Evolutionary conservation across 2,329 filamentous ascomycete genomes (phyloP).

Genomic region (Microdochium paspali): DNA sequence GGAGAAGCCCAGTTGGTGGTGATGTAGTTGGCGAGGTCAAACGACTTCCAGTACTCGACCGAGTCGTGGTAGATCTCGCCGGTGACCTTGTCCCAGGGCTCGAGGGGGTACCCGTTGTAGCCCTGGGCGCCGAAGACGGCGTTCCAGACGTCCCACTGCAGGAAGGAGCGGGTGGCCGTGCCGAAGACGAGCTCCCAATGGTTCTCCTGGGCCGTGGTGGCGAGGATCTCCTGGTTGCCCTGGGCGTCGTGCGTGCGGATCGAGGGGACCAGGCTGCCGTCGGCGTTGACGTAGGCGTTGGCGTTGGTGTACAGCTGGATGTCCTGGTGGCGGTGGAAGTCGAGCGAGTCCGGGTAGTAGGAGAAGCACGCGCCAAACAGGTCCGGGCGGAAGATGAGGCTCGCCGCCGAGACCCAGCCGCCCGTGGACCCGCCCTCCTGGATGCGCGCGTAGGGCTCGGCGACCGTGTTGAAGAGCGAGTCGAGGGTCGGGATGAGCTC

Average conservation of each 20-base stretch:
- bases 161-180: constrained; percentile 9
- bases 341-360: constrained; percentile 11
- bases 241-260: constrained; percentile 6
- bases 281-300: constrained; percentile 8
- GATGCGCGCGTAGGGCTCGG: constrained; percentile 10
- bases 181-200: constrained; percentile 14
- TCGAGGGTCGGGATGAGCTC: constrained; percentile 12
- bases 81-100: constrained; percentile 14
- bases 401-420: constrained; percentile 11
- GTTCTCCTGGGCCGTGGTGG: constrained; percentile 10
- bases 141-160: constrained; percentile 14
- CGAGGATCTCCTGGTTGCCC: constrained; percentile 4
- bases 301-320: constrained; percentile 10
- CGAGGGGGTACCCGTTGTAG: constrained; percentile 10
- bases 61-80: constrained; percentile 11
- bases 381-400: constrained; percentile 10
- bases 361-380: constrained; percentile 14
- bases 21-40: constrained; percentile 10
- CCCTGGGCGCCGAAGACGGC: constrained; percentile 12
- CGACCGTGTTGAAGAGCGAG: constrained; percentile 9
- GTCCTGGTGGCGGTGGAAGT: constrained; percentile 10
- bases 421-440: constrained; percentile 13
- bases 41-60: constrained; percentile 9
- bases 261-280: constrained; percentile 7
- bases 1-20: constrained; percentile 7